Evolutionary conservation across 352 stramenopile genomes (phyloP), one percentile per base, ranked within the genome.

Genomic region (Phytophthora chlamydospora): DNA sequence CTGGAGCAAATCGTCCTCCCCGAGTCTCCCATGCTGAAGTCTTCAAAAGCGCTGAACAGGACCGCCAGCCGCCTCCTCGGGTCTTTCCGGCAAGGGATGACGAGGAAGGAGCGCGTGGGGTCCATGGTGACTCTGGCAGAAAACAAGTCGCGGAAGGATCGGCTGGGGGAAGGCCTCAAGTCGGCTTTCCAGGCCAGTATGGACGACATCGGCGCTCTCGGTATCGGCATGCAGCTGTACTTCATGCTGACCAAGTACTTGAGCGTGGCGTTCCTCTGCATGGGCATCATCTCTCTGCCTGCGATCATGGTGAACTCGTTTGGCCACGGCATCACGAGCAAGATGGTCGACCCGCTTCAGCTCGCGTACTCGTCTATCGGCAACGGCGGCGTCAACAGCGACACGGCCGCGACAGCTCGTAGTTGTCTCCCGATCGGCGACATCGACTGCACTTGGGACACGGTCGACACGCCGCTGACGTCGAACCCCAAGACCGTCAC

Each of bases 201-300:
- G 66, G 42, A 64, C 11, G 63, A 79, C 43, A 83, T 87, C 58
- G 75, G 78, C 19, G 70, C 69, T 7, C 61, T 87, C 4, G 78
- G 78, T 12, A 80, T 87, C 33, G 78, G 78, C 13, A 75, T 87
- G 54, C 73, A 80, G 54, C 66, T 87, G 11, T 87, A 87, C 42
- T 87, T 87, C 41, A 83, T 85, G 73, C 49, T 87, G 6, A 80
- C 70, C 21, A 82, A 83, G 50, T 82, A 83, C 34, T 17, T 78
- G 12, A 66, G 49, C 13, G 52, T 75, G 8, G 34, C 57, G 3
- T 81, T 87, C 38, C 11, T 79, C 1, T 21, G 58, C 41, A 82
- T 87, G 69, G 73, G 70, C 2, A 58, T 79, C n/a, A 42, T 82
- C 5, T 46, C 76, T n/a, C 50, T 83, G 16, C 74, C 76, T 32